Evolutionary conservation across 495 filamentous ascomycete genomes (phyloP), one percentile per base, ranked within the genome.

Genomic region (Hypoxylon intermedium): DNA sequence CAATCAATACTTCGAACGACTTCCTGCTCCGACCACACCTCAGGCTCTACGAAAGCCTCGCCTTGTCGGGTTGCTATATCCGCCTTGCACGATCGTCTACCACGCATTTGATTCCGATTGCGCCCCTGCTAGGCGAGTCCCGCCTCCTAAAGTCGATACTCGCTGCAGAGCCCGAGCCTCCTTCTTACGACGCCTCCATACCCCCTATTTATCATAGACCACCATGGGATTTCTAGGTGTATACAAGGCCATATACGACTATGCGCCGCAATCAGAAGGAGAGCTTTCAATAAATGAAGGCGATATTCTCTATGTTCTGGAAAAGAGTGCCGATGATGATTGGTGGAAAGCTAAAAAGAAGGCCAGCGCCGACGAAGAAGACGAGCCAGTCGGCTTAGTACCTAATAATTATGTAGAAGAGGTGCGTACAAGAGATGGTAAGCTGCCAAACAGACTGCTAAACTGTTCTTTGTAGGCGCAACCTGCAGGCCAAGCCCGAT

Each of bases 301-400:
- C 53, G 95, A 99, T 72, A 65, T 97, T 42, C 83, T 99, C 34
- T 98, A 93, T 72, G 81, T 99, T 26, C 79, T 98, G 43, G 91
- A 98, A 65, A 96, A 96, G 79, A 91, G 85, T 70, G 72, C 76
- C 21, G 92, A 96, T 5, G 93, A 97, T 78, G 90, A 90, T 69
- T 97, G 93, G 93, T 98, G 93, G 93, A 97, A 89, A 72, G 93
- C 90, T 15, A 97, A 97, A 82, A 97, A 97, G 84, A 97, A 93
- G 83, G 91, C 90, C 24, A 83, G 84, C n/a, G 83, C 75, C 36
- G 91, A 95, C 18, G 94, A 96, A 49, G 92, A 97, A 24, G 94
- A 97, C 46, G 94, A 98, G 72, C 94, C 94, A 3, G 86, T 92
- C 62, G 94, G 94, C 55, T 75, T 99, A 74, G 87, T 98, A 41